Base-by-base conservation (phyloP, 176 grass and related monocot genomes). In the Carex pumila region DNA sequence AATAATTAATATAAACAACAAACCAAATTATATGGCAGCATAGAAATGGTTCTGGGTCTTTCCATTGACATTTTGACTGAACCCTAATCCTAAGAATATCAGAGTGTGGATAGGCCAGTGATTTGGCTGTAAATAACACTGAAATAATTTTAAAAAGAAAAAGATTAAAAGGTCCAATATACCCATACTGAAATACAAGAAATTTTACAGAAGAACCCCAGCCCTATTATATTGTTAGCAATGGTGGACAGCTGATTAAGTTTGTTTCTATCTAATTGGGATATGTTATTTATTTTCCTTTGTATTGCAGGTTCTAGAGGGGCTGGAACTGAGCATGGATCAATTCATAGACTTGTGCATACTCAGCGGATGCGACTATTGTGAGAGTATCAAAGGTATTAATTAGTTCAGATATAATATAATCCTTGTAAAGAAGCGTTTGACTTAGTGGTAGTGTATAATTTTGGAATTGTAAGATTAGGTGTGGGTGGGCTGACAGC, bases 401-500 rank as follows among this genome's bases (percentile, higher is more conserved):
- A 47, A 9, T 68, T 66, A 47, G 17, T 68, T 66, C 22, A 84
- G 43, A 60, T 65, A 25, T 18, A 52, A 65, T 61, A 49, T 61
- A 77, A 22, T 73, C 3, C n/a, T 60, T 17, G 50, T 30, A 77
- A 47, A 77, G 25, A 64, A 65, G 41, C 29, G 15, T 77, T 63
- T 63, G 14, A 36, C 17, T 56, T 55, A 30, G 22, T 25, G 25
- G 12, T 4, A 13, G n/a, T 13, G 21, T 52, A 79, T 67, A 34
- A 68, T 67, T 37, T 41, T 59, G 17, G 18, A 70, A 68, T 85
- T 45, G 21, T 61, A 12, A 75, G 49, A 75, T 61, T 87, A 97
- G 94, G 94, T 83, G 94, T 97, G 52, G 94, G 94, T 11, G 90
- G 94, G 32, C 85, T 75, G 87, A 97, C 94, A 83, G 94, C 94